Base-by-base conservation (phyloP, 2,329 filamentous ascomycete genomes). In the Zymoseptoria passerinii region DNA sequence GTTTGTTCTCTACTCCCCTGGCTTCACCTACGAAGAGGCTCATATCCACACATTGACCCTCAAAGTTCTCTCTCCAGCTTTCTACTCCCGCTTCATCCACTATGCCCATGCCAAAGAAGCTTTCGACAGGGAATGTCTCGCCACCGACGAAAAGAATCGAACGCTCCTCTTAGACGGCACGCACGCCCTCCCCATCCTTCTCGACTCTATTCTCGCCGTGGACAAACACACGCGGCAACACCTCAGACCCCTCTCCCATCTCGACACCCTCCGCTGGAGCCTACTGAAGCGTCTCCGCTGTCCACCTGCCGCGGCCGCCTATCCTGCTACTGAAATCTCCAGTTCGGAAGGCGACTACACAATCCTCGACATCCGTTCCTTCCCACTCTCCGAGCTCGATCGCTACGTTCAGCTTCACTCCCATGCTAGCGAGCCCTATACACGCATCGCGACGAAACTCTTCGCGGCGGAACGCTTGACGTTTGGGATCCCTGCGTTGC, bases 11-110 rank as follows among this genome's bases (percentile, higher is more conserved):
- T 70, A 71, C 50, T 71, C 68, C 6, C 65, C 68, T 9, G 63
- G 61, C 23, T 71, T 67, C 59, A 69, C 81, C 16, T 58, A 71
- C 20, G 67, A 75, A 44, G 65, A 70, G 10, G 58, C 68, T 3
- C 67, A 74, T 13, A 75, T 78, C 62, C 65, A 59, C 60, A 70
- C 77, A 0, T 54, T 87, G 5, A 80, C 81, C 50, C 73, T 89
- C 52, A 80, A 79, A 55, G 74, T 89, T 4, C 70, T 87, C 19
- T 86, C 83, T 0, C 86, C 87, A 0, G 76, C 74, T 0, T 90
- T 90, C 67, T 90, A 90, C 73, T 78, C 81, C 10, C 80, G 85
- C 28, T 84, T 89, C 52, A 77, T 84, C 0, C 78, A 81, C 62
- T 88, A 89, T 66, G 76, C 81, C 0, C 78, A 86, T 66, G 81